Conservation (phyloP, 2,329 filamentous ascomycete genomes). For the Colletotrichum coccodes region DNA sequence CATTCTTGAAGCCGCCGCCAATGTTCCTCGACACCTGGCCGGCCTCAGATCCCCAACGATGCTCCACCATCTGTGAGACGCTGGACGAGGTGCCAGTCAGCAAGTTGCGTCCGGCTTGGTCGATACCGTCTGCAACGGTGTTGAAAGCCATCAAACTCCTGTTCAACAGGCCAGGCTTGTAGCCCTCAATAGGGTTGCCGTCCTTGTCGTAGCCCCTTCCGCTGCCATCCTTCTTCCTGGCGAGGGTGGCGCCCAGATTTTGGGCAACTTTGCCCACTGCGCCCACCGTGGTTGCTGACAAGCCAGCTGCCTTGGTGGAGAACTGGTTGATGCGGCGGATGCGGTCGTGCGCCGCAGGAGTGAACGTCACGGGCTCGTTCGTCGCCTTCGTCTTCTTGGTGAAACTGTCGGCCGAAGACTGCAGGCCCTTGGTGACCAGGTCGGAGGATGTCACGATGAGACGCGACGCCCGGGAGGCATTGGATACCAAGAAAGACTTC, state of each 20-base stretch:
- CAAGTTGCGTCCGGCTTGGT: slow-evolving; percentile 84
- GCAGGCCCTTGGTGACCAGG: slow-evolving; percentile 81
- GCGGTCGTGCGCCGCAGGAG: slow-evolving; percentile 82
- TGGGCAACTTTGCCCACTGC: slow-evolving; percentile 86
- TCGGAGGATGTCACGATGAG: slow-evolving; percentile 90
- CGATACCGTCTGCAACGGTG: slow-evolving; percentile 92
- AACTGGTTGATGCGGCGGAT: slow-evolving; percentile 92
- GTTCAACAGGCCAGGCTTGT: slow-evolving; percentile 93
- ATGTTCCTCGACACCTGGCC: slow-evolving; percentile 80
- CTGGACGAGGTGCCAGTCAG: slow-evolving; percentile 79
- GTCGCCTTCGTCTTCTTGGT: slow-evolving; percentile 82
- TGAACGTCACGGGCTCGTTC: slow-evolving; percentile 86
- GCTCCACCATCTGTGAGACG: slow-evolving; percentile 87
- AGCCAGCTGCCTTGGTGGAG: slow-evolving; percentile 79
- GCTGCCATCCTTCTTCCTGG: slow-evolving; percentile 63
- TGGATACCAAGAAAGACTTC: slow-evolving; percentile 85
- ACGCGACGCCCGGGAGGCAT: slow-evolving; percentile 87
- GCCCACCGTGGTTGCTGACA: slow-evolving; percentile 89
- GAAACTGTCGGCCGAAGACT: slow-evolving; percentile 82
- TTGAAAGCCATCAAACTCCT: slow-evolving; percentile 97
- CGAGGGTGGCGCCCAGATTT: slow-evolving; percentile 83
- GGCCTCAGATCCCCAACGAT: slow-evolving; percentile 88
- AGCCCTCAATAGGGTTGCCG: slow-evolving; percentile 70
- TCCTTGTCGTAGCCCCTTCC: slow-evolving; percentile 74
- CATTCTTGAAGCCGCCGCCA: slow-evolving; percentile 92